Base-by-base conservation (phyloP, 2,329 filamentous ascomycete genomes). In the Alternaria sp. region DNA sequence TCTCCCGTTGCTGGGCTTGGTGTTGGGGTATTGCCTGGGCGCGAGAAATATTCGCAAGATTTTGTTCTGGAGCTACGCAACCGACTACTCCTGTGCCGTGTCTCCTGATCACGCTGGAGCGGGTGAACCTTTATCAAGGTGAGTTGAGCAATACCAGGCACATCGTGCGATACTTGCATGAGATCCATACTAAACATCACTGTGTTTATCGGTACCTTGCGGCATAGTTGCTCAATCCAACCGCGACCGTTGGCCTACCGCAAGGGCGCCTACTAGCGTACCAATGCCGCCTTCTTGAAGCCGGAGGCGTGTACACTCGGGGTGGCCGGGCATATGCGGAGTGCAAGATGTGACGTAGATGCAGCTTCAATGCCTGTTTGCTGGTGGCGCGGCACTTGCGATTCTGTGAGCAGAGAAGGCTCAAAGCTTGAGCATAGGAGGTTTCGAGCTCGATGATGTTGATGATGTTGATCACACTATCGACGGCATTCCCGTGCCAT, bases 211-310 rank as follows among this genome's bases (percentile, higher is more conserved):
- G 21, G 37, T 52, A 48, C 36, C 33, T 53, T 34, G 33, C 50
- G 39, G 54, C 26, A 49, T 42, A 54, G 29, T 51, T 51, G 11
- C 42, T 49, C n/a, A 23, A 52, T 49, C 34, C 26, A 29, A 61
- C 58, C 60, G 62, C 50, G 49, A 57, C 62, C 62, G 66, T 65
- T 67, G 50, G 48, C 23, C 63, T 65, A 65, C 56, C 62, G 62
- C 51, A 57, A 51, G 44, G 48, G 44, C 46, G 54, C 52, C 48
- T 59, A 44, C 28, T 68, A 68, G 63, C 54, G 63, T 67, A 58
- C 65, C 63, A 54, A 29, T 26, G 23, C 44, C 55, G 41, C 14
- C 40, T 58, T 39, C 28, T 45, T 54, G 28, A 29, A 28, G 28
- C 37, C 42, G 44, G 39, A 55, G 21, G 31, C 14, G 33, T 39